phyloP scores from a whole-genome alignment of 768 basidiomycete genomes.

The Russula emetica region DNA sequence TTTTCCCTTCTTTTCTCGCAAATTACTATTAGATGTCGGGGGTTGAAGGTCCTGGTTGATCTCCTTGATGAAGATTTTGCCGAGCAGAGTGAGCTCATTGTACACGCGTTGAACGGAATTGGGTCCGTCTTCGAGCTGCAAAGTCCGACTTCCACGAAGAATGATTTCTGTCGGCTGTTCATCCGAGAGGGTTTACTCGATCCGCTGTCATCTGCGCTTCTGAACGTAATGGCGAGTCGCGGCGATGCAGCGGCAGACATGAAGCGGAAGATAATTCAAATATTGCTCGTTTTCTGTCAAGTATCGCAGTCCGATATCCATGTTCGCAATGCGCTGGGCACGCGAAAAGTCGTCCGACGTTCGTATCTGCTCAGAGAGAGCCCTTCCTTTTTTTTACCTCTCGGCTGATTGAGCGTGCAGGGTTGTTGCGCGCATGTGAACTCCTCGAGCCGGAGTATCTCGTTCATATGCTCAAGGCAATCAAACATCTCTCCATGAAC shows the following conservation, averaged over 20 bases:
- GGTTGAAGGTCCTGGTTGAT: constrained; percentile 90
- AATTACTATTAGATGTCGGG: constrained; percentile 68
- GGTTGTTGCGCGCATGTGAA: constrained; percentile 82
- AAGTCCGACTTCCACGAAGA: constrained; percentile 86
- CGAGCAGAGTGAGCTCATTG: constrained; percentile 85
- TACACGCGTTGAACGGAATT: constrained; percentile 91
- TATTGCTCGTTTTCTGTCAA: constrained; percentile 87
- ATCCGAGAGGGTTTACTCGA: constrained; percentile 93
- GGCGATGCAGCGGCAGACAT: constrained; percentile 63
- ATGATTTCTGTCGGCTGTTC: constrained; percentile 98
- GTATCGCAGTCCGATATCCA: constrained; percentile 94
- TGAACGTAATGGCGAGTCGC: constrained; percentile 79
- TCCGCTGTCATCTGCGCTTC: constrained; percentile 82
- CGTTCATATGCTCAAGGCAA: constrained; percentile 85
- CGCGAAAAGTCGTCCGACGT: constrained; percentile 86
- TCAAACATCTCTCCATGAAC: constrained; percentile 96
- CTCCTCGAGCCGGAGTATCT: constrained; percentile 84
- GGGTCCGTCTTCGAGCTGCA: constrained; percentile 94
- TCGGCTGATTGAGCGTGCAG: constrained; percentile 39
- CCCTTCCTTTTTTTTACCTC: background rate
- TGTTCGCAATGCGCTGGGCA: constrained; percentile 88
- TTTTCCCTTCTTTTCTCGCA: background rate
- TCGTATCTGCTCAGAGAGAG: constrained; percentile 36
- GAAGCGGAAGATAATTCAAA: constrained; percentile 86
- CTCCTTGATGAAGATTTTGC: constrained; percentile 95